Conservation (phyloP, 2,329 filamentous ascomycete genomes). For the Onygena corvina region DNA sequence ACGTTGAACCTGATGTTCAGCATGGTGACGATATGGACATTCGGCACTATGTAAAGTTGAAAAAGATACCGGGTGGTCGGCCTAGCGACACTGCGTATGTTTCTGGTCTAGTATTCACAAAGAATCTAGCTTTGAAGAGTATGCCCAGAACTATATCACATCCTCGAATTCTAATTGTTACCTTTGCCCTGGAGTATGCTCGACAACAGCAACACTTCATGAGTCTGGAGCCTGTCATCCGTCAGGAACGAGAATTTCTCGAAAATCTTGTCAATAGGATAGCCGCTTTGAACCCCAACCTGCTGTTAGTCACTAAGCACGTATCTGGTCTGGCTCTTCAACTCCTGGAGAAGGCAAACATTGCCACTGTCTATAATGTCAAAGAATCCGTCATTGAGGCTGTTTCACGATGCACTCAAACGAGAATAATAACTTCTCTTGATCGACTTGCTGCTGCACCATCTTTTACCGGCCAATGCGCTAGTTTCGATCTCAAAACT, state of each 20-base stretch:
- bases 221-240: slow-evolving; percentile 92
- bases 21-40: slow-evolving; percentile 93
- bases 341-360: slow-evolving; percentile 74
- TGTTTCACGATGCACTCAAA: slow-evolving; percentile 82
- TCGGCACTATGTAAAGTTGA: slow-evolving; percentile 91
- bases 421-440: slow-evolving; percentile 83
- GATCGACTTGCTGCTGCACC: slow-evolving; percentile 75
- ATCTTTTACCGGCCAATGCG: slow-evolving; percentile 65
- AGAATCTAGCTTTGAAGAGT: slow-evolving; percentile 89
- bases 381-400: slow-evolving; percentile 93
- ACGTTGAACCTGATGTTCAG: slow-evolving; percentile 85
- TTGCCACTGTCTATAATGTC: slow-evolving; percentile 91
- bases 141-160: slow-evolving; percentile 79
- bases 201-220: slow-evolving; percentile 91
- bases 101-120: slow-evolving; percentile 92
- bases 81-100: slow-evolving; percentile 92
- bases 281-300: slow-evolving; percentile 66
- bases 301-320: slow-evolving; percentile 84
- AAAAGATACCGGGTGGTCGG: slow-evolving; percentile 83
- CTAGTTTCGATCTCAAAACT: slow-evolving; percentile 88
- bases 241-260: slow-evolving; percentile 89
- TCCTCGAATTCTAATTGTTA: slow-evolving; percentile 81
- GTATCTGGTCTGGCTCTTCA: slow-evolving; percentile 85
- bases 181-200: slow-evolving; percentile 92
- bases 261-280: slow-evolving; percentile 87